Percentiles rank a stretch among this genome's conserved stretches.
Conservation (phyloP, 805 yeast genomes). For the Sugiyamaella qingdaonensis region DNA sequence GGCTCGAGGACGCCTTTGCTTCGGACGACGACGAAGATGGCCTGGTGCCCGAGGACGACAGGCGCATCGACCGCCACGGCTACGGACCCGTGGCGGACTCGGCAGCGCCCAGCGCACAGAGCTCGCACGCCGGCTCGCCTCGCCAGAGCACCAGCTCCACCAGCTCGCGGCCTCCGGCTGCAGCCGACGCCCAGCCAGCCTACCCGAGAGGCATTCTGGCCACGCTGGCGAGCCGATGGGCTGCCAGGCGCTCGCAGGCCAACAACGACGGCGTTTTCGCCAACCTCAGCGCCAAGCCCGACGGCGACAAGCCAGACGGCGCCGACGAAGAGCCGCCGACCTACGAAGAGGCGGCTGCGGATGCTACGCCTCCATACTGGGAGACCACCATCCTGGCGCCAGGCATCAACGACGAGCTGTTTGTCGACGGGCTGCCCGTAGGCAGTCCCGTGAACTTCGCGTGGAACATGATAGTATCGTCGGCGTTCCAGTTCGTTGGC, state of each 20-base stretch:
- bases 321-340: constrained; percentile 67
- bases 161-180: background rate
- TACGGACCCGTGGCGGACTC: background rate
- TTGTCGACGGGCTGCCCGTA: constrained; percentile 93
- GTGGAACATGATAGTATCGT: constrained; percentile 85
- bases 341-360: constrained; percentile 93
- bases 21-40: constrained; percentile 6
- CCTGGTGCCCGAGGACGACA: background rate
- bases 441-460: constrained; percentile 83
- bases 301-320: constrained; percentile 34
- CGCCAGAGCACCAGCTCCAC: background rate
- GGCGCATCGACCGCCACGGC: background rate
- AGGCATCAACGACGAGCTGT: constrained; percentile 75
- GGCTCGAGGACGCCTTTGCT: constrained; percentile 2
- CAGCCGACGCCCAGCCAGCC: background rate
- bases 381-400: constrained; percentile 81
- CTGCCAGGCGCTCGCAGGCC: background rate
- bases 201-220: constrained; percentile 5
- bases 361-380: constrained; percentile 95
- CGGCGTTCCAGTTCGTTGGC: constrained; percentile 93
- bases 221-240: background rate
- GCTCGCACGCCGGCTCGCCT: background rate
- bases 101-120: background rate
- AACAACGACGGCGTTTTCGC: constrained; percentile 85
- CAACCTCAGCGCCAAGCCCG: constrained; percentile 88